Conservation (phyloP, 495 filamentous ascomycete genomes). For the Polyplosphaeria fusca region DNA sequence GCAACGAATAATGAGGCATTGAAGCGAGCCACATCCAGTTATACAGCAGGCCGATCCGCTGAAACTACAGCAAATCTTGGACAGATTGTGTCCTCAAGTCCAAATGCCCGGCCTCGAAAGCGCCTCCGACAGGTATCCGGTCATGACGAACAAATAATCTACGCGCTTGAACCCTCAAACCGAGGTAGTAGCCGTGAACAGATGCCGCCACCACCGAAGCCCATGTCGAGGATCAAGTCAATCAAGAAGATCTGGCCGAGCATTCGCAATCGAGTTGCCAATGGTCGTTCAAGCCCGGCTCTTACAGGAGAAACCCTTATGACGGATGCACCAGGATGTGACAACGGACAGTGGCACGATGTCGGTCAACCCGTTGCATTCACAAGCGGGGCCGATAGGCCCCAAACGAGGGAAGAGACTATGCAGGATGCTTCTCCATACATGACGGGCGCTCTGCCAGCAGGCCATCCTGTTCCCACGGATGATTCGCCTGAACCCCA, state of each 20-base stretch:
- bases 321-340: conserved; percentile 1
- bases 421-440: not conserved
- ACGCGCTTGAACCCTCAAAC: not conserved
- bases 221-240: conserved; percentile 5
- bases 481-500: not conserved
- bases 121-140: conserved; percentile 10
- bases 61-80: not conserved
- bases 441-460: conserved; percentile 10
- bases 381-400: not conserved
- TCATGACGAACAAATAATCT: not conserved
- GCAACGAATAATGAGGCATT: not conserved
- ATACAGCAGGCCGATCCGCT: conserved; percentile 7
- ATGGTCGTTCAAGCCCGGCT: not conserved
- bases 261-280: conserved; percentile 13
- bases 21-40: not conserved
- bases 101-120: conserved; percentile 2
- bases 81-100: not conserved
- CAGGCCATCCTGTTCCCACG: not conserved
- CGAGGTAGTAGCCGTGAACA: conserved; percentile 29
- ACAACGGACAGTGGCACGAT: not conserved
- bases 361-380: not conserved
- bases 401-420: not conserved
- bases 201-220: conserved; percentile 37
- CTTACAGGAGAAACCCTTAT: not conserved
- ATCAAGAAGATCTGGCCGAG: conserved; percentile 4